Conservation (phyloP, 495 filamentous ascomycete species). For the Darksidea phi region DNA sequence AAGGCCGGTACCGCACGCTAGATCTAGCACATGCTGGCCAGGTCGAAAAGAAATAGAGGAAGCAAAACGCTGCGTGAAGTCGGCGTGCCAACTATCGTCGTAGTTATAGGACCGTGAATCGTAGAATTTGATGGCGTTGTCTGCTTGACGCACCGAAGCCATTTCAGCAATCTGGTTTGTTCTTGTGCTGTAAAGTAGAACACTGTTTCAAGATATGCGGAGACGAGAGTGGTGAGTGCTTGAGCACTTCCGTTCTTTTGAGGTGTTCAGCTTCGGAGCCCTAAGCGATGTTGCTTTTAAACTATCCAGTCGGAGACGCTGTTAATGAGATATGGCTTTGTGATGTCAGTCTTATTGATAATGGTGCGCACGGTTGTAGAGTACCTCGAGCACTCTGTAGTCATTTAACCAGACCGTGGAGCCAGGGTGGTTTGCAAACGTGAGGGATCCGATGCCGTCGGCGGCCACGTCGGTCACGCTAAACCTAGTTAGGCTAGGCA, state of each 20-base stretch:
- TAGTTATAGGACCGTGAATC: conserved; percentile 25
- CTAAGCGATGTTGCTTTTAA: neutral
- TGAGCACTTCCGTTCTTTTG: neutral
- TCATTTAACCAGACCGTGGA: too few relatives aligned
- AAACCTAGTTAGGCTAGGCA: too few relatives aligned
- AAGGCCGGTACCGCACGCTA: conserved; percentile 50
- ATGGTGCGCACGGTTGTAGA: too few relatives aligned
- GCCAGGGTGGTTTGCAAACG: too few relatives aligned
- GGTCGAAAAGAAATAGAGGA: conserved; percentile 20
- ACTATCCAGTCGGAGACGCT: neutral
- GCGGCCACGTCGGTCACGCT: too few relatives aligned
- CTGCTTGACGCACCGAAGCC: conserved; percentile 17
- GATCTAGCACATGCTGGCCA: conserved; percentile 46
- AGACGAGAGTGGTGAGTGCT: neutral
- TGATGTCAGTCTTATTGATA: too few relatives aligned
- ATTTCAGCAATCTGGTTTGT: neutral
- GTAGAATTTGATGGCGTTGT: conserved; percentile 33
- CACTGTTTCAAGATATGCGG: neutral
- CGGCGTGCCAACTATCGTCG: conserved; percentile 36
- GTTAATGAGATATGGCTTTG: neutral
- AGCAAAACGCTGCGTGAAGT: conserved; percentile 28
- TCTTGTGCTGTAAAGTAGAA: neutral
- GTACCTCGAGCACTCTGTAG: too few relatives aligned
- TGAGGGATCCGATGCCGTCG: too few relatives aligned
- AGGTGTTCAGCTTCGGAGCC: neutral